A percentile compares a stretch with the other conserved stretches of the same genome.
Evolutionary conservation across 345 rosid genomes (phyloP).

Genomic region (Anastatica hierochuntica): DNA sequence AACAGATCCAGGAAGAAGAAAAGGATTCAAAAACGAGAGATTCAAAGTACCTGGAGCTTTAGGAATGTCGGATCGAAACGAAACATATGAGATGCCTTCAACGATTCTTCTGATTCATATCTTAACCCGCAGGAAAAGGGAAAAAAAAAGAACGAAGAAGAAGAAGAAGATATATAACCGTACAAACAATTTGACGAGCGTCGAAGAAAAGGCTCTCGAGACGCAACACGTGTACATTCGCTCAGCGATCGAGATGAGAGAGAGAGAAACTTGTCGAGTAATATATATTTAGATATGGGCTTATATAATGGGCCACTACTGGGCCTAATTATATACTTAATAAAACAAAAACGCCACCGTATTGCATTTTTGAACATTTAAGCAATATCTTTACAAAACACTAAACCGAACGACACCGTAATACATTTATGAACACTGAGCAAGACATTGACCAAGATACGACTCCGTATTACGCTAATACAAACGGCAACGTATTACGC

Average conservation of each 20-base stretch:
- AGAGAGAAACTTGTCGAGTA: not conserved
- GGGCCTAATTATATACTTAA: not conserved
- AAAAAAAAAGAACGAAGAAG: not conserved
- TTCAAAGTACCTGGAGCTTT: slow-evolving; percentile 17
- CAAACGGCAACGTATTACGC: no score
- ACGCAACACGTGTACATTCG: slow-evolving; percentile 22
- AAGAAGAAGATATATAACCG: no score
- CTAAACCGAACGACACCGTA: no score
- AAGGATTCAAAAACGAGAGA: not conserved
- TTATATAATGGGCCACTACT: slow-evolving; percentile 2
- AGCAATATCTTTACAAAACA: no score
- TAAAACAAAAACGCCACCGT: not conserved
- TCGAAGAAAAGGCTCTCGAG: not conserved
- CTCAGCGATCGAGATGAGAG: slow-evolving; percentile 5
- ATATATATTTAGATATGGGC: not conserved
- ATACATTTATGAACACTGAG: not conserved
- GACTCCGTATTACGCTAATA: no score
- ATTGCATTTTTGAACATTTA: not conserved
- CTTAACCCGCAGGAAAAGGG: slow-evolving; percentile 10
- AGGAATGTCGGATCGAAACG: slow-evolving; percentile 25
- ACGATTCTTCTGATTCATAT: slow-evolving; percentile 4
- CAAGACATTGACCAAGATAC: no score
- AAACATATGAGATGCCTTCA: slow-evolving; percentile 25
- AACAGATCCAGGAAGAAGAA: not conserved
- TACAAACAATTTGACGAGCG: slow-evolving; percentile 6